Conservation (phyloP, 2,329 filamentous ascomycete species). For the Xylaria digitata region DNA sequence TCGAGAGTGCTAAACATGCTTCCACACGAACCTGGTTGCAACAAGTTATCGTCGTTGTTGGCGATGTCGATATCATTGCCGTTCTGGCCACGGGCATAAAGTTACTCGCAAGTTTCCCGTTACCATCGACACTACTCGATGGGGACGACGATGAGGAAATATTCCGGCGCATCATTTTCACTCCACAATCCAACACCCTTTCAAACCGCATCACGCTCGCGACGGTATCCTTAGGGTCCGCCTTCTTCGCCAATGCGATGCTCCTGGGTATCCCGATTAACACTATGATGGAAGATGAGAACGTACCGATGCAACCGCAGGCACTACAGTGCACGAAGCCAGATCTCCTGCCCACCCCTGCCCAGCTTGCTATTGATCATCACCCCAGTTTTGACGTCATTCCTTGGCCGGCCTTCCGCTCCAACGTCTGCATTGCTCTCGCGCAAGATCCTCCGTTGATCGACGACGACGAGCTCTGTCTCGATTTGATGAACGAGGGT, state of each 20-base stretch:
- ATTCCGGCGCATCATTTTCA: constrained; percentile 7
- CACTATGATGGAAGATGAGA: constrained; percentile 12
- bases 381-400: constrained; percentile 45
- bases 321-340: constrained; percentile 14
- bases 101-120: constrained; percentile 2
- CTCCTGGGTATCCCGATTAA: constrained; percentile 19
- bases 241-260: constrained; percentile 19
- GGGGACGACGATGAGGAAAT: constrained; percentile 5
- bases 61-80: constrained; percentile 11
- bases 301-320: constrained; percentile 32
- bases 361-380: constrained; percentile 43
- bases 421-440: constrained; percentile 38
- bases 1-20: constrained; percentile 14
- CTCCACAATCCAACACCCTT: background rate
- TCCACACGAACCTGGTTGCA: constrained; percentile 15
- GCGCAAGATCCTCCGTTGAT: constrained; percentile 26
- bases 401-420: constrained; percentile 44
- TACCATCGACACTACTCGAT: background rate
- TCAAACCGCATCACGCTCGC: constrained; percentile 7
- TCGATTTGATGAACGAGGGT: constrained; percentile 43
- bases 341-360: constrained; percentile 43
- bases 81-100: constrained; percentile 15
- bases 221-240: constrained; percentile 7
- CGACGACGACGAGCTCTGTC: constrained; percentile 42
- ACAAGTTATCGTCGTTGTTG: background rate